Base-by-base conservation (phyloP, 495 filamentous ascomycete genomes). In the Penicillium alfredii region DNA sequence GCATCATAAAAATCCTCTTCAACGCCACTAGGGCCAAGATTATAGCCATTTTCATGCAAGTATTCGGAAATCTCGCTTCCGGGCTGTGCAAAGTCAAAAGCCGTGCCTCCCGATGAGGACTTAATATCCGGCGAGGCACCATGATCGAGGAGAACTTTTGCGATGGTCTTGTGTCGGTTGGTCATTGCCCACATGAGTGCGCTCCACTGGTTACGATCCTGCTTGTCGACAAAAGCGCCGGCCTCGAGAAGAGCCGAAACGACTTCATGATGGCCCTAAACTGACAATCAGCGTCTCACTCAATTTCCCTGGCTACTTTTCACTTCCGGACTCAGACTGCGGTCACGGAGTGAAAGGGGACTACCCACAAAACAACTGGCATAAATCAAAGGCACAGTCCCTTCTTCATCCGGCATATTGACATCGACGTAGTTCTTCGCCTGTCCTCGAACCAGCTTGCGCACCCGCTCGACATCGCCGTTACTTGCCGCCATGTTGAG, bases 121-220 rank as follows among this genome's bases (percentile, higher is more conserved):
- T 92, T 94, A 40, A 92, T 83, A 56, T 96, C 88, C 13, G 88
- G 77, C n/a, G 88, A 95, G 9, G 92, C 92, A 3, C 93, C 93
- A 53, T 90, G 81, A 51, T 97, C 90, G 19, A 99, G 72, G 13
- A 99, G 64, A 10, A 85, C 68, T 52, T 96, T 96, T 14, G 87
- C 87, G 49, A 99, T 97, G 18, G 78, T 80, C 60, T 96, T 96
- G 57, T 99, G 92, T 44, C 88, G 71, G 56, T 97, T 99, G 24
- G 92, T 97, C 87, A 96, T 97, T 19, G 92, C 92, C 92, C 92
- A 99, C 92, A 97, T 99, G 49, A 99, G 67, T 11, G 92, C 82
- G 56, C 87, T 99, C 92, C 92, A 99, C 44, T 90, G 80, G 55
- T 97, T 94, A 32, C 83, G 80, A 56, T 99, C 92, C 63, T 96